Base-by-base conservation (phyloP, 495 filamentous ascomycete genomes). In the Bacidia rubella region DNA sequence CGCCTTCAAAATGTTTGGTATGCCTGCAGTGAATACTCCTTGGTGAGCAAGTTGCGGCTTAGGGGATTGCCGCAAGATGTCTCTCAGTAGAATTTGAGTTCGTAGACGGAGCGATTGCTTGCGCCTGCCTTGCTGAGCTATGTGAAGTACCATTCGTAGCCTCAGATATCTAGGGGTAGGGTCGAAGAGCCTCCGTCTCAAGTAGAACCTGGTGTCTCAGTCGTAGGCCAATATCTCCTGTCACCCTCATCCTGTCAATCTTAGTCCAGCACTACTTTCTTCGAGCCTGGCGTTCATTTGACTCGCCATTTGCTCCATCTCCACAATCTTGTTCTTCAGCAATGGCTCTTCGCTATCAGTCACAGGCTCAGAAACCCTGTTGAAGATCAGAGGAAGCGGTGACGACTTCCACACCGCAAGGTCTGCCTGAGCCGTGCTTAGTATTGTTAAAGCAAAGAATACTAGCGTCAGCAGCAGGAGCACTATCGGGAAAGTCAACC, bases 381-480 rank as follows among this genome's bases (percentile, higher is more conserved):
- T 44, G 41, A 44, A 47, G 15, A 53, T 2, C 23, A 53, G n/a
- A 3, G 41, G 32, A 2, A 53, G 51, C 3, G 40, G 40, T 11
- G 51, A 53, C 50, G 21, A 49, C 21, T 53, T 53, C 51, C 51
- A 53, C 11, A 40, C 51, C 10, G 41, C 20, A 11, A 53, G 24
- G 19, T 29, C 35, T 2, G 15, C 49, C 23, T 22, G 10, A 11
- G 19, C 19, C n/a, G 32, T 53, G 12, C 25, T 12, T 12, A 19
- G 23, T 7, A 52, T 43, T 9, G 51, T 53, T 12, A 53, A 35
- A 0, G 23, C n/a, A 21, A 53, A 40, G 40, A 53, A 47, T 15
- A 48, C 2, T 21, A 47, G 2, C 2, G 51, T 23, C 15, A 47
- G 40, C 1, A 49, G 9, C 5, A 53, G 17, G 2, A 43, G 32